Percentiles rank a stretch among this genome's conserved stretches.
Evolutionary conservation across 441 rosid genomes (phyloP).

Genomic region (Adansonia rubrostipa): DNA sequence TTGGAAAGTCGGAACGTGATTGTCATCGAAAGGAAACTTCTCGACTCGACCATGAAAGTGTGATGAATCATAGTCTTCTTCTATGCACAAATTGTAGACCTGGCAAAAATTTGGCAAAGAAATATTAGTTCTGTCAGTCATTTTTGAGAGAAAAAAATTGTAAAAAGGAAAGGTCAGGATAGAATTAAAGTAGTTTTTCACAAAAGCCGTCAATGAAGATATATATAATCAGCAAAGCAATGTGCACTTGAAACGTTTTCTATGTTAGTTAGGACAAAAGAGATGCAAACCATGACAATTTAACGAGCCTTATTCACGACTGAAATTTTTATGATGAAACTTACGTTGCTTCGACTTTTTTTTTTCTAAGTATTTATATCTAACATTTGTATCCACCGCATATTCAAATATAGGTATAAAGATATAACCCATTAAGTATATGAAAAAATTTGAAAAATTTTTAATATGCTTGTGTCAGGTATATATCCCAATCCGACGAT

Average conservation of each 20-base stretch:
- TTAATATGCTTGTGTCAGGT: too few species aligned
- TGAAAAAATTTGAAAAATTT: background rate
- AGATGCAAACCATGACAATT: background rate
- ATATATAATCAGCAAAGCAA: too few species aligned
- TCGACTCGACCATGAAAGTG: constrained; percentile 86
- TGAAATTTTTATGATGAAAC: background rate
- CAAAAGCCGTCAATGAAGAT: background rate
- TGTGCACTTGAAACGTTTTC: background rate
- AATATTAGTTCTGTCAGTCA: background rate
- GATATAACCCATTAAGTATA: background rate
- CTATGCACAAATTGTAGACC: constrained; percentile 85
- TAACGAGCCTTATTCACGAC: background rate
- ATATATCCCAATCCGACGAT: too few species aligned
- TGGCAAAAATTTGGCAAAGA: constrained; percentile 26
- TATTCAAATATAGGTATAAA: too few species aligned
- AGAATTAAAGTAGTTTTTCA: background rate
- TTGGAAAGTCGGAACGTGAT: constrained; percentile 82
- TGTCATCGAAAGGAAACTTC: constrained; percentile 82
- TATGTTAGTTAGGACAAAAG: background rate
- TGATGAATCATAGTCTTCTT: constrained; percentile 68
- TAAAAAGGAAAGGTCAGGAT: background rate
- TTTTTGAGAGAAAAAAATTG: background rate
- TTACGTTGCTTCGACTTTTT: too few species aligned
- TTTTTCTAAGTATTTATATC: too few species aligned
- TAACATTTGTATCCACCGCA: too few species aligned